Evolutionary conservation across 2,329 filamentous ascomycete species (phyloP).

Genomic region (Byssochlamys sp.): DNA sequence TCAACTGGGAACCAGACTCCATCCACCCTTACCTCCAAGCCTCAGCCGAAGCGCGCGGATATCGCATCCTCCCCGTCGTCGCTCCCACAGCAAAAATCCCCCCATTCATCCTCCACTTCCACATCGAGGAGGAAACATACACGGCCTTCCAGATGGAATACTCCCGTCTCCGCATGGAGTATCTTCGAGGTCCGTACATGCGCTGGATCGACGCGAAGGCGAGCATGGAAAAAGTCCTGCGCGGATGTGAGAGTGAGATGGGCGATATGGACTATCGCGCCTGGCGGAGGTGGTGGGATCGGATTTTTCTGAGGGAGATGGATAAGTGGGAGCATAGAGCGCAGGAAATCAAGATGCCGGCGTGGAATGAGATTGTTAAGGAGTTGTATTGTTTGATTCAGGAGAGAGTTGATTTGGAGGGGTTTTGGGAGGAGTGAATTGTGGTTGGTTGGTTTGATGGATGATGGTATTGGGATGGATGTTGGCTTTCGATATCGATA

Average conservation of each 20-base stretch:
- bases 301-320: constrained; percentile 16
- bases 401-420: constrained; percentile 17
- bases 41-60: neutral
- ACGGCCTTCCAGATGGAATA: constrained; percentile 5
- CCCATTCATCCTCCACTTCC: constrained; percentile 12
- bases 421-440: constrained; percentile 2
- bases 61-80: constrained; percentile 9
- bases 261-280: constrained; percentile 8
- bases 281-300: constrained; percentile 18
- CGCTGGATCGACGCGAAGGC: constrained; percentile 9
- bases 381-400: constrained; percentile 16
- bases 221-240: constrained; percentile 6
- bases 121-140: constrained; percentile 14
- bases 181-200: constrained; percentile 6
- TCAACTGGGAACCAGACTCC: constrained; percentile 13
- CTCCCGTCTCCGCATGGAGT: constrained; percentile 2
- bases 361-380: constrained; percentile 16
- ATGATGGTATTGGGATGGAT: neutral
- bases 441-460: too few relatives aligned
- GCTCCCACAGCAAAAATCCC: constrained; percentile 19
- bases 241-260: constrained; percentile 1
- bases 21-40: neutral
- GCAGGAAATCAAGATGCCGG: constrained; percentile 13
- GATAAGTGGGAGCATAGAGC: constrained; percentile 17
- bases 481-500: neutral